Evolutionary conservation across 345 rosid genomes (phyloP).

Genomic region (Bruguiera gymnorhiza): DNA sequence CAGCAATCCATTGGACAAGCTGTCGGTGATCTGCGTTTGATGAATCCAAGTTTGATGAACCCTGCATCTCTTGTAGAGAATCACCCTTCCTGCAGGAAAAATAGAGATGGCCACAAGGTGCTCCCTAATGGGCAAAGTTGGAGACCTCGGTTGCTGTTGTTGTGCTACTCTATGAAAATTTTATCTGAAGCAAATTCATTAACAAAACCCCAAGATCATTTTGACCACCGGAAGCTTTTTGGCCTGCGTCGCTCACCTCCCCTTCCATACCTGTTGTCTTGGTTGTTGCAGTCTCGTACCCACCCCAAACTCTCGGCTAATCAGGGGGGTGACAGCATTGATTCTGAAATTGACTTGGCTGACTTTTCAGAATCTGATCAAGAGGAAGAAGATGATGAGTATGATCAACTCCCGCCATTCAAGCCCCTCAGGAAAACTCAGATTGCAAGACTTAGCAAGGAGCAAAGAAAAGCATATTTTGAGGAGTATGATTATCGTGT

Average conservation of each 20-base stretch:
- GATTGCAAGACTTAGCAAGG: conserved; percentile 74
- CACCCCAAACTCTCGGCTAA: conserved; percentile 77
- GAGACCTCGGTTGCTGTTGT: conserved; percentile 75
- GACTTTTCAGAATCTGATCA: conserved; percentile 77
- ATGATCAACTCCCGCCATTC: conserved; percentile 91
- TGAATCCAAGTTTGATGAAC: conserved; percentile 89
- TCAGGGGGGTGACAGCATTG: conserved; percentile 78
- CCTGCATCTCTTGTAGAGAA: conserved; percentile 92
- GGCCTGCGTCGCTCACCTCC: conserved; percentile 93
- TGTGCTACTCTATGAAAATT: conserved; percentile 81
- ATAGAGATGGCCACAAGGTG: conserved; percentile 81
- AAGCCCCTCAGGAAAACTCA: conserved; percentile 77
- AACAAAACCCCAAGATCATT: conserved; percentile 74
- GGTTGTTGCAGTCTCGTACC: conserved; percentile 88
- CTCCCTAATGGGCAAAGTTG: conserved; percentile 90
- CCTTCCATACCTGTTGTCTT: conserved; percentile 86
- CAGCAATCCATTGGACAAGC: conserved; percentile 95
- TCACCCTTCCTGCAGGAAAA: conserved; percentile 79
- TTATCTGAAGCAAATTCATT: conserved; percentile 74
- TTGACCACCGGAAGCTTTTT: conserved; percentile 77
- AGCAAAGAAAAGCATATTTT: conserved; percentile 72
- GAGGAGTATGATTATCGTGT: conserved; percentile 97
- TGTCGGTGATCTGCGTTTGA: conserved; percentile 81
- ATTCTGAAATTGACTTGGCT: conserved; percentile 75
- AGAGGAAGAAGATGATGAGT: conserved; percentile 84